phyloP scores from a whole-genome alignment of 225 moss, liverwort and hornwort species.

The Climacium dendroides region DNA sequence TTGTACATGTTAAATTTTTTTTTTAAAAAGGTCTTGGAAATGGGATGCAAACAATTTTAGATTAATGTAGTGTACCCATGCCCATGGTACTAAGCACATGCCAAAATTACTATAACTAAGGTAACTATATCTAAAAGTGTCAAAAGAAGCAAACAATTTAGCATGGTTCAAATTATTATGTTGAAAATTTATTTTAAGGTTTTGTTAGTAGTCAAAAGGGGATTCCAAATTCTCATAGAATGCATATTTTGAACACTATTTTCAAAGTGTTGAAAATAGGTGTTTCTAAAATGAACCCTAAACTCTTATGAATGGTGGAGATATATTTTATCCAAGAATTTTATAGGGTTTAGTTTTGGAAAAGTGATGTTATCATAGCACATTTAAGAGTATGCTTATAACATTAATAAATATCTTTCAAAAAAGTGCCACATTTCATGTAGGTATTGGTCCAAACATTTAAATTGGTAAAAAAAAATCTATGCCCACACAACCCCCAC shows the following conservation, averaged over 20 bases:
- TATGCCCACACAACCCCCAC: too few species aligned
- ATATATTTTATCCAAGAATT: background rate
- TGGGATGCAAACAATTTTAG: background rate
- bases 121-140: background rate
- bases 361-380: too few species aligned
- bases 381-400: background rate
- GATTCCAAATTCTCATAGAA: background rate
- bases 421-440: background rate
- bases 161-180: background rate
- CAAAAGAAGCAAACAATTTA: accelerated
- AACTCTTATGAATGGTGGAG: accelerated
- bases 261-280: background rate
- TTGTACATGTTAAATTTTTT: background rate
- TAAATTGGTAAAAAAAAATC: background rate
- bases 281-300: background rate
- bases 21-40: background rate
- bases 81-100: background rate
- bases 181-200: background rate
- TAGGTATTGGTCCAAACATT: background rate
- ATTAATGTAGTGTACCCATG: background rate
- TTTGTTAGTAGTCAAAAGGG: background rate
- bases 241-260: background rate
- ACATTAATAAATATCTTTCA: background rate
- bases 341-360: background rate
- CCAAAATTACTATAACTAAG: background rate